Conservation (phyloP, 208 protist species). For the Trypanosoma melophagium region DNA sequence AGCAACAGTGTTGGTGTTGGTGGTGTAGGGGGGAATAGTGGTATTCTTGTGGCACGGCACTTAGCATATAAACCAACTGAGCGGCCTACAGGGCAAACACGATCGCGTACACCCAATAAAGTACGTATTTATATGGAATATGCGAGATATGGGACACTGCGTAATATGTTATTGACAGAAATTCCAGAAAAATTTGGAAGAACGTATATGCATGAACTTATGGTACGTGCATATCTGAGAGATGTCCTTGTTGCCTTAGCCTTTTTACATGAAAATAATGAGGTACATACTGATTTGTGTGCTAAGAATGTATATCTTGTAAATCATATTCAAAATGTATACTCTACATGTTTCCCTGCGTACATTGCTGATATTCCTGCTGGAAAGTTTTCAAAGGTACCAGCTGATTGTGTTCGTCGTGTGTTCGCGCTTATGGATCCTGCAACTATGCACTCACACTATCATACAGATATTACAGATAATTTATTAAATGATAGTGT, state of each 20-base stretch:
- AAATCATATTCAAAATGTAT: slow-evolving; percentile 45
- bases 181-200: slow-evolving; percentile 52
- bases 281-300: slow-evolving; percentile 75
- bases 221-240: slow-evolving; percentile 64
- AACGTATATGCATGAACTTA: slow-evolving; percentile 71
- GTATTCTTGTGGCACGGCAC: neutral
- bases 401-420: slow-evolving; percentile 32
- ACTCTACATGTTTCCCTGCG: slow-evolving; percentile 65
- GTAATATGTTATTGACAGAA: slow-evolving; percentile 42
- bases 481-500: slow-evolving; percentile 15
- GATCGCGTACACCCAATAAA: slow-evolving; percentile 4
- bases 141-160: slow-evolving; percentile 60
- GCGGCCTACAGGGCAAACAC: neutral
- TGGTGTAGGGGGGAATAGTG: neutral
- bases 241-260: slow-evolving; percentile 79
- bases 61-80: neutral
- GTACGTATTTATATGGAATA: slow-evolving; percentile 77
- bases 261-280: slow-evolving; percentile 69
- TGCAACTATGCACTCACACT: slow-evolving; percentile 23
- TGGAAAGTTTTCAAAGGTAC: slow-evolving; percentile 40
- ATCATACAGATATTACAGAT: slow-evolving; percentile 1
- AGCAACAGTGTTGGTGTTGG: no score
- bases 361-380: slow-evolving; percentile 76
- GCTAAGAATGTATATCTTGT: slow-evolving; percentile 64
- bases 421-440: slow-evolving; percentile 38